Base-by-base conservation (phyloP, 1,284 basidiomycete genomes). In the Cryptococcus wingfieldii region DNA sequence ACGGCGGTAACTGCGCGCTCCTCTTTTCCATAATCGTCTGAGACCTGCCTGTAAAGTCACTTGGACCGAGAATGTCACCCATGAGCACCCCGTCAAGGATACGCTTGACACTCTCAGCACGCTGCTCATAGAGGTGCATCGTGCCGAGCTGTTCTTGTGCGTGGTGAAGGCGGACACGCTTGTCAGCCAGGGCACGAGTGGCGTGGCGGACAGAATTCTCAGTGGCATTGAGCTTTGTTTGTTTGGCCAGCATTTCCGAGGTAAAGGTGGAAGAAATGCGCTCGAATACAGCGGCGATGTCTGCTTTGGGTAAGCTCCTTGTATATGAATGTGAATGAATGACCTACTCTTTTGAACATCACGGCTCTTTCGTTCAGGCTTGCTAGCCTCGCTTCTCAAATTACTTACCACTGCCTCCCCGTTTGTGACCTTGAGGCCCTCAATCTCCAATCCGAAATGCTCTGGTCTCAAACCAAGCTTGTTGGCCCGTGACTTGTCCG, bases 361-460 rank as follows among this genome's bases (percentile, higher is more conserved):
- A 62, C 90, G 85, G 62, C 89, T 92, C 70, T 93, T 89, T 73
- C 91, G 87, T 41, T 89, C 83, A 0, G 89, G 90, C 12, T 80
- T 81, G 12, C 86, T 82, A 38, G 87, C 84, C 4, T 85, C 85
- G 0, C 84, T 80, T 41, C 87, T 84, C 58, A 91, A 74, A 25
- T 83, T 83, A 16, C 84, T 80, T 2, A 91, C 77, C 12, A 89
- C 78, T 66, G 89, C 88, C 64, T 96, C 90, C 12, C 85, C 83
- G 55, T 86, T 79, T 42, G 84, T 82, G 23, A 86, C 83, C 54
- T 70, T 42, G 55, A 79, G 64, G 23, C 74, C 61, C 74, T 92
- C 90, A 37, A 85, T 86, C 69, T 95, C 90, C 4, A 97, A 84
- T 18, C 93, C 93, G 72, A 93, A 99, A 74, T 99, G 95, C 13